Evolutionary conservation across 306 rosid species (phyloP).

Genomic region (Dryas octopetala): DNA sequence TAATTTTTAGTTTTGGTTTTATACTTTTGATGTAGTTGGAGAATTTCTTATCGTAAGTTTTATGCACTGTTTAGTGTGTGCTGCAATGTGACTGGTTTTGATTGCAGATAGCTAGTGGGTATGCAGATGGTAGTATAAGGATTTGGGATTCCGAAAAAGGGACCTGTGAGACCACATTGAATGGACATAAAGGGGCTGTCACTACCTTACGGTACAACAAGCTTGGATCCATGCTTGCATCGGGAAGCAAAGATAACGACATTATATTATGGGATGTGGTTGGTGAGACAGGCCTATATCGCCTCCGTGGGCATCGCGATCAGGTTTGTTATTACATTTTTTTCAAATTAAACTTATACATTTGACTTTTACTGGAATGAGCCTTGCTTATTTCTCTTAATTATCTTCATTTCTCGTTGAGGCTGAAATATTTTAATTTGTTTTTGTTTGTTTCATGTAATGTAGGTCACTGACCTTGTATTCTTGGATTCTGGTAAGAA

Average conservation of each 20-base stretch:
- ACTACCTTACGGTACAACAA: constrained; percentile 72
- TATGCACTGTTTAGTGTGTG: not conserved
- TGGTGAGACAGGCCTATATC: constrained; percentile 86
- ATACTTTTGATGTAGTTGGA: not conserved
- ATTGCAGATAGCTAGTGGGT: constrained; percentile 77
- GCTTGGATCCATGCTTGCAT: constrained; percentile 74
- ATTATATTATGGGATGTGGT: constrained; percentile 85
- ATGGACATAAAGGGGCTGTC: constrained; percentile 94
- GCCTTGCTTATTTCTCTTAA: not conserved
- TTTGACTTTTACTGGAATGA: not conserved
- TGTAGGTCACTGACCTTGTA: constrained; percentile 86
- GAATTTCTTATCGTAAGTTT: not conserved
- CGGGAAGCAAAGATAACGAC: constrained; percentile 93
- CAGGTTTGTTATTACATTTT: constrained; percentile 49
- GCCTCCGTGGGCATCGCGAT: constrained; percentile 85
- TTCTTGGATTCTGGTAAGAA: constrained; percentile 74
- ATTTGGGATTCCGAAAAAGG: constrained; percentile 82
- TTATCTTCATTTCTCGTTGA: not conserved
- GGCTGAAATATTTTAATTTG: not conserved
- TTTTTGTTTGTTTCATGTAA: constrained; percentile 21
- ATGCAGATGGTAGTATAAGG: constrained; percentile 82
- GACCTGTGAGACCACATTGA: constrained; percentile 74
- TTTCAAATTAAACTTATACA: not conserved
- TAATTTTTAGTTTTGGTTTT: not conserved
- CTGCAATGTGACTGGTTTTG: constrained; percentile 5